phyloP scores from a whole-genome alignment of 371 early-diverging fungal species.

The Circinella umbellata region DNA sequence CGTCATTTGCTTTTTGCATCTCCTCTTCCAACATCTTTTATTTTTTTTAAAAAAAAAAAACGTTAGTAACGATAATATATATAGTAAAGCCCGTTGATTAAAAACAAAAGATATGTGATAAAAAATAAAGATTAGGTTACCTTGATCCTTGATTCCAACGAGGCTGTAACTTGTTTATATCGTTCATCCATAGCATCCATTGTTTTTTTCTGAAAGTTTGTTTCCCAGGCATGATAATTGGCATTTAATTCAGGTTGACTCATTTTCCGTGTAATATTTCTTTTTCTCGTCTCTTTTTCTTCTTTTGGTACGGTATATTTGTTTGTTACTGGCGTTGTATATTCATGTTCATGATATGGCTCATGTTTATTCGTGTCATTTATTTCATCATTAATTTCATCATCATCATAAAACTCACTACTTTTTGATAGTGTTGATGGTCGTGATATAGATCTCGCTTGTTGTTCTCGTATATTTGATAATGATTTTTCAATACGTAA shows the following conservation, averaged over 20 bases:
- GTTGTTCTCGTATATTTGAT: conserved; percentile 12
- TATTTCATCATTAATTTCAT: neutral
- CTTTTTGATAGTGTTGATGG: neutral
- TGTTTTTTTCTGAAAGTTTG: neutral
- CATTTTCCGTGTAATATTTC: neutral
- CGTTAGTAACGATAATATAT: no score
- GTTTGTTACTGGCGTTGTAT: neutral
- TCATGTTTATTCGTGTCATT: neutral
- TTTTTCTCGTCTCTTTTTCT: neutral
- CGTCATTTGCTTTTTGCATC: neutral
- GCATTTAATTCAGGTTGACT: neutral
- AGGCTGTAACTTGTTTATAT: neutral
- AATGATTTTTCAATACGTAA: conserved; percentile 15
- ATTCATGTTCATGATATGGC: neutral
- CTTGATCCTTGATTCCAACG: neutral
- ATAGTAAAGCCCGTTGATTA: no score
- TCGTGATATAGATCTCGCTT: neutral
- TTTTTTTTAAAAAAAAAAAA: neutral
- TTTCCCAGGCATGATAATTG: neutral
- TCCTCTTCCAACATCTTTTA: neutral
- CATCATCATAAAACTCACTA: neutral
- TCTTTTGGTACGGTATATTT: no score
- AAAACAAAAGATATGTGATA: neutral
- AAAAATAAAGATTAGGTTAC: neutral
- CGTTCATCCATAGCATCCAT: conserved; percentile 6